Evolutionary conservation across 345 rosid genomes (phyloP), one percentile per base, ranked within the genome.

Genomic region (Hibiscus mutabilis): DNA sequence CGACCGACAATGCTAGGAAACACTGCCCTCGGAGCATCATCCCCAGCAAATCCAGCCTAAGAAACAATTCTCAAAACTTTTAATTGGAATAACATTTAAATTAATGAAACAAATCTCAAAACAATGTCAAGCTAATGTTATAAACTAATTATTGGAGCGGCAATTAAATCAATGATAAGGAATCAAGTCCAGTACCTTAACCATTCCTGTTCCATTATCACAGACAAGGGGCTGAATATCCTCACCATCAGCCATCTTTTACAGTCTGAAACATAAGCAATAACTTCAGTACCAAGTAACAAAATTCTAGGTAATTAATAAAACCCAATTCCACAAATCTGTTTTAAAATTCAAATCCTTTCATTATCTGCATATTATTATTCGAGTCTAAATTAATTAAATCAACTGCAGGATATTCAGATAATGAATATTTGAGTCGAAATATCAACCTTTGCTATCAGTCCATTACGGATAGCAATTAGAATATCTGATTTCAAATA

Each of bases 201-300:
- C 68, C 68, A 63, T 63, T 63, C 68, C 68, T 4, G 68, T 63
- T 63, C 68, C 68, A 63, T 63, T 63, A 22, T 63, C 68, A 6
- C 68, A 63, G 29, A 63, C 68, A 63, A 63, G 68, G 47, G 68
- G 68, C 7, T 63, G 68, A 63, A 63, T 63, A 40, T 63, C 68
- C 27, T 63, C 61, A 57, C 61, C 68, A 5, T 63, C 68, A 2
- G 68, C 68, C 68, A 63, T 63, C 51, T 37, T 57, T 27, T 57
- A 57, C 61, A 57, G 25, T 24, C 61, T 24, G 61, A 57, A 57
- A 57, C 61, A 22, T 19, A 19, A 55, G 14, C 25, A 55, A 55
- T 21, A 55, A 55, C 59, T 19, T 55, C 14, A 55, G 59, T 55
- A 19, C 25, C 12, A 19, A 19, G 59, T 55, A 19, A 3, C 59